These are phyloP conservation scores for Meyerozyma carpophila DNA, from an alignment of 1,139 yeast genomes.

Conservation along the genomic window DNA sequence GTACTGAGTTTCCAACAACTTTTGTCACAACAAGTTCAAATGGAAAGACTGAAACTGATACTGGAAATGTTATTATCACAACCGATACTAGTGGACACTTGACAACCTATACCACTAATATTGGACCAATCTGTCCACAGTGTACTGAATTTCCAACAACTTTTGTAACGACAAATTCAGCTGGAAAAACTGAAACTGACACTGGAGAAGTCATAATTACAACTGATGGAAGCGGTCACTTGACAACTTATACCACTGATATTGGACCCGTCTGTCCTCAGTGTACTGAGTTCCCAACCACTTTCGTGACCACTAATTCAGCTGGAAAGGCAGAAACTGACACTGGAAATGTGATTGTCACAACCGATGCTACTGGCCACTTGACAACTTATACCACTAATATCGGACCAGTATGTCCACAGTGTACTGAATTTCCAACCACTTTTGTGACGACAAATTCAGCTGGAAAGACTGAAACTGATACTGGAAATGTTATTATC, in stretches of 20 bases:
- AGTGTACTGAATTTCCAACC: not conserved
- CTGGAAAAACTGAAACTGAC: constrained; percentile 1
- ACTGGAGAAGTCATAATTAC: constrained; percentile 7
- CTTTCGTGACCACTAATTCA: not conserved
- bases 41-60: constrained; percentile 1
- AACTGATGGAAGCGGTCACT: constrained; percentile 7
- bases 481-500: constrained; percentile 3
- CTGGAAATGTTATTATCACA: constrained; percentile 2
- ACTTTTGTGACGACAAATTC: constrained; percentile 1
- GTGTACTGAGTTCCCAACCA: not conserved
- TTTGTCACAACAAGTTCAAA: not conserved
- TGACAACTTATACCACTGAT: not conserved
- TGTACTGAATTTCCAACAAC: not conserved
- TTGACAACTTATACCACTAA: constrained; percentile 1
- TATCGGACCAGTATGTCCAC: not conserved
- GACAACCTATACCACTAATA: not conserved
- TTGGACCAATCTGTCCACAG: not conserved
- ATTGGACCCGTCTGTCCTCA: not conserved
- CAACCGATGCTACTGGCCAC: constrained; percentile 8
- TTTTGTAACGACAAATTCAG: not conserved
- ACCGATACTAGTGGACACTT: not conserved
- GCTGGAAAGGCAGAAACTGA: not conserved
- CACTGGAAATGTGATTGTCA: constrained; percentile 7
- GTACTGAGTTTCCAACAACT: not conserved
- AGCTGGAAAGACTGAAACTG: not conserved